Percentiles rank a stretch among this genome's conserved stretches.
Evolutionary conservation across 305 asterid genomes (phyloP).

Genomic region (Fraxinus paxiana): DNA sequence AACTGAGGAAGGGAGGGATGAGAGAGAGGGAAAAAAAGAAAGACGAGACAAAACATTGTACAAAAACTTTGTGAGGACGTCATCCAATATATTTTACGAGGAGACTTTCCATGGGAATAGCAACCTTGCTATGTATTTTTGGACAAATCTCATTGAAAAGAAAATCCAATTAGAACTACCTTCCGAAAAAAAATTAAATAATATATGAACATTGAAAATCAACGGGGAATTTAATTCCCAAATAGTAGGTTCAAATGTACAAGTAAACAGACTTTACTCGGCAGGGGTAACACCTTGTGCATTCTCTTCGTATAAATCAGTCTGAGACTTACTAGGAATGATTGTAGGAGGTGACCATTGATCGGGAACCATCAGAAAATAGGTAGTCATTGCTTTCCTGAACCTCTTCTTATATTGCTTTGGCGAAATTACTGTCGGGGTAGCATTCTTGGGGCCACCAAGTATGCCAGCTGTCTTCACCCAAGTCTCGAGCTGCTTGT

Average conservation of each 20-base stretch:
- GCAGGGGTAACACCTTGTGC: conserved; percentile 32
- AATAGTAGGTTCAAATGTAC: conserved; percentile 30
- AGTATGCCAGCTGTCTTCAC: conserved; percentile 73
- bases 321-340: conserved; percentile 55
- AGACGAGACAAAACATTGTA: neutral
- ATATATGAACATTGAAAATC: conserved; percentile 27
- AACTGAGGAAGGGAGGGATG: neutral
- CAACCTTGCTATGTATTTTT: conserved; percentile 16
- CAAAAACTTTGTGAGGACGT: conserved; percentile 24
- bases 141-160: conserved; percentile 23
- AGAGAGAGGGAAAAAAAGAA: neutral
- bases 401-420: conserved; percentile 71
- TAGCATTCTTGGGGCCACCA: conserved; percentile 60
- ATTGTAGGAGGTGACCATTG: conserved; percentile 70
- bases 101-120: conserved; percentile 18
- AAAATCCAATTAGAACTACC: conserved; percentile 28
- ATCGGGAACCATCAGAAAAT: conserved; percentile 70
- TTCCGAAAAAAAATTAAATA: conserved; percentile 46
- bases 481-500: conserved; percentile 79
- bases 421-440: conserved; percentile 71
- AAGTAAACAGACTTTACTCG: conserved; percentile 28
- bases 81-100: conserved; percentile 24
- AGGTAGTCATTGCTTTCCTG: conserved; percentile 73
- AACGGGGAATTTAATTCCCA: conserved; percentile 18
- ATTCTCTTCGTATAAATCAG: conserved; percentile 50